Conservation (phyloP, 106 monocot genomes). For the Allium sativum region DNA sequence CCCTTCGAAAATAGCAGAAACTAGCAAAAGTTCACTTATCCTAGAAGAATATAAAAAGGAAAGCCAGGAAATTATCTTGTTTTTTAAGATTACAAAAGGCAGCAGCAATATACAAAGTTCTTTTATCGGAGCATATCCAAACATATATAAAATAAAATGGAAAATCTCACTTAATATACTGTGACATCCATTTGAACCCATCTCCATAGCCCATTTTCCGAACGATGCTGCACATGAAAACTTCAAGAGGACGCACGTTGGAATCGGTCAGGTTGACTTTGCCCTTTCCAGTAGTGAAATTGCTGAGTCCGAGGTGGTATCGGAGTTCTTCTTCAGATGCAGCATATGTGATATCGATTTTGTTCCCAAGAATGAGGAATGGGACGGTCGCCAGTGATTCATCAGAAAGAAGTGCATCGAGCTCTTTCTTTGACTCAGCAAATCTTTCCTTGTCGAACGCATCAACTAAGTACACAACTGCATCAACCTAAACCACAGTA, state of each 20-base stretch:
- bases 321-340: constrained; percentile 39
- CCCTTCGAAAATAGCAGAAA: background rate
- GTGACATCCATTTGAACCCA: constrained; percentile 34
- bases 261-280: constrained; percentile 29
- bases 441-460: constrained; percentile 33
- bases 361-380: constrained; percentile 34
- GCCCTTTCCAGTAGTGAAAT: constrained; percentile 41
- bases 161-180: constrained; percentile 32
- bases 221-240: constrained; percentile 45
- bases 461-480: constrained; percentile 35
- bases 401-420: constrained; percentile 35
- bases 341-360: constrained; percentile 40
- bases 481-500: constrained; percentile 18
- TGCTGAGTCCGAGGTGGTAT: constrained; percentile 30
- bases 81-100: constrained; percentile 1
- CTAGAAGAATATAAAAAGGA: too few species aligned
- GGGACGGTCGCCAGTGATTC: constrained; percentile 28
- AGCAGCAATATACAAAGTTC: background rate
- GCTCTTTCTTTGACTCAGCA: constrained; percentile 42
- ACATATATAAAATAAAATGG: too few species aligned
- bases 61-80: too few species aligned
- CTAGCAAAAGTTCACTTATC: background rate
- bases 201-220: constrained; percentile 40
- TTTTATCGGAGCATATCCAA: background rate
- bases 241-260: constrained; percentile 37